Percentiles rank a stretch among this genome's conserved stretches.
phyloP scores from a whole-genome alignment of 78 protist species.

The Dictyostelium brefeldianum region DNA sequence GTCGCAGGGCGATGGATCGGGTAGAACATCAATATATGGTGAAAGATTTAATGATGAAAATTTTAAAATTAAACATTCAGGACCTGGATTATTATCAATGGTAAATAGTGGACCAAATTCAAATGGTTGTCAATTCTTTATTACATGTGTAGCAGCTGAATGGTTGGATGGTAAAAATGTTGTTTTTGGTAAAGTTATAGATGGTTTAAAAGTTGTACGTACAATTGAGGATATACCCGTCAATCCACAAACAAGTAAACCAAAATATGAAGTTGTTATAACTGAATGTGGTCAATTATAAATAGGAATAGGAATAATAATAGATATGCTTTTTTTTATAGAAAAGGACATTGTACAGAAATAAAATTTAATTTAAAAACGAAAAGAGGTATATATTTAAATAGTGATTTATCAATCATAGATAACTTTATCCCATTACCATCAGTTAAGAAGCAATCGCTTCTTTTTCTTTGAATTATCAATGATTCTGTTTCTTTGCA shows the following conservation, averaged over 20 bases:
- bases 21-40: constrained; percentile 86
- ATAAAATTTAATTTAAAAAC: too few relatives aligned
- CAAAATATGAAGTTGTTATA: constrained; percentile 84
- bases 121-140: constrained; percentile 98
- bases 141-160: constrained; percentile 87
- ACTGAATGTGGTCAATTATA: constrained; percentile 92
- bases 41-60: constrained; percentile 96
- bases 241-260: constrained; percentile 73
- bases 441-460: too few relatives aligned
- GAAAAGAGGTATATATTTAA: too few relatives aligned
- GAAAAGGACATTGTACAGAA: too few relatives aligned
- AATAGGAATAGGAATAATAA: neutral
- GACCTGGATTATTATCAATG: constrained; percentile 95
- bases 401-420: too few relatives aligned
- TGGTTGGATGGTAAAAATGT: constrained; percentile 98
- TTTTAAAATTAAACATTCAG: constrained; percentile 93
- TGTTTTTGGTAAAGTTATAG: constrained; percentile 96
- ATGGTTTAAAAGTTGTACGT: constrained; percentile 90
- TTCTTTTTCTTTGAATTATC: too few relatives aligned
- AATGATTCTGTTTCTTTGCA: too few relatives aligned
- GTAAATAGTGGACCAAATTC: constrained; percentile 94
- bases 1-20: constrained; percentile 77
- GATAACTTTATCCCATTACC: too few relatives aligned
- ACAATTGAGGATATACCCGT: constrained; percentile 86
- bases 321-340: too few relatives aligned